Evolutionary conservation across 768 basidiomycete genomes (phyloP).

Genomic region (Omphalotus guepiniiformis): DNA sequence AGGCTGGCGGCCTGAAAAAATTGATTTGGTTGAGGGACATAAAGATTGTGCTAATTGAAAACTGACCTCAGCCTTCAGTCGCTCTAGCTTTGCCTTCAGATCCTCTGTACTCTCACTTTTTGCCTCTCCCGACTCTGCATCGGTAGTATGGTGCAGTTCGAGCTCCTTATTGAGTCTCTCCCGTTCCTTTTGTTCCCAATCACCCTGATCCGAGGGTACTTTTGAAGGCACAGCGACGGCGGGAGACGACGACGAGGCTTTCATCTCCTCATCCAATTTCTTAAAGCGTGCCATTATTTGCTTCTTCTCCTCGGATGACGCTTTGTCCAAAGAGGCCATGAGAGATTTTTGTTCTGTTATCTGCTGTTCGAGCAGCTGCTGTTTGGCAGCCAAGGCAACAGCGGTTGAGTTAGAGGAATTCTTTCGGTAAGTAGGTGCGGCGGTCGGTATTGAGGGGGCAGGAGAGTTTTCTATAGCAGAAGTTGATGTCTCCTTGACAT

Average conservation of each 20-base stretch:
- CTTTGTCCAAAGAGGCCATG: constrained; percentile 63
- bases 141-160: constrained; percentile 54
- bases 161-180: constrained; percentile 80
- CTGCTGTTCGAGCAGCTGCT: constrained; percentile 72
- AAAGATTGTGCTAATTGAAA: constrained; percentile 1
- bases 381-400: constrained; percentile 64
- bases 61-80: constrained; percentile 74
- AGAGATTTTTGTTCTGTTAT: constrained; percentile 87
- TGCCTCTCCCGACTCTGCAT: constrained; percentile 25
- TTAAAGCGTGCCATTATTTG: constrained; percentile 71
- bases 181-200: constrained; percentile 53
- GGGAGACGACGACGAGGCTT: constrained; percentile 27
- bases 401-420: constrained; percentile 29
- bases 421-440: constrained; percentile 31
- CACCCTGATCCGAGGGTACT: constrained; percentile 11
- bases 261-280: constrained; percentile 80
- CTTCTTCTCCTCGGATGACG: constrained; percentile 62
- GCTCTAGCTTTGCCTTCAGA: constrained; percentile 69
- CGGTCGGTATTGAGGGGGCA: constrained; percentile 21
- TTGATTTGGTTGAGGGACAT: neutral
- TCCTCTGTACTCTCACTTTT: constrained; percentile 59
- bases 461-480: constrained; percentile 19
- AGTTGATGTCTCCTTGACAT: constrained; percentile 25
- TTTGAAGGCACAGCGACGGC: neutral
- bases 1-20: constrained; percentile 62